Conservation (phyloP, 75 land plant genomes). For the Pseudotsuga menziesii region DNA sequence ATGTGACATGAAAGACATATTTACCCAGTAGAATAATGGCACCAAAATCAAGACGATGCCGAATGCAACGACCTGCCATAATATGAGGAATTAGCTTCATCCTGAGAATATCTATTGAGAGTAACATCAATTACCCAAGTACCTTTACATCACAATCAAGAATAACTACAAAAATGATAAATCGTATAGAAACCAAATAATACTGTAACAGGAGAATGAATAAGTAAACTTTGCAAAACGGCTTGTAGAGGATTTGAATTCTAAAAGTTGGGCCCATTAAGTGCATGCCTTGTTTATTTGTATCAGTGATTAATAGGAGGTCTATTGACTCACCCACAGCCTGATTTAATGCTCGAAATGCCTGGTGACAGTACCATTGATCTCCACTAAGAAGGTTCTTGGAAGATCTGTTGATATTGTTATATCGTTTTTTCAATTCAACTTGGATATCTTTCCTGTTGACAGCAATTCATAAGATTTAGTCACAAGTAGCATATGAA, state of each 20-base stretch:
- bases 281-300: no score
- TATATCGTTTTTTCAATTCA: constrained; percentile 71
- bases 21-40: constrained; percentile 87
- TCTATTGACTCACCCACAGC: constrained; percentile 60
- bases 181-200: not conserved
- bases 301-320: not conserved
- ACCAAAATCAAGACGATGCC: constrained; percentile 92
- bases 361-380: constrained; percentile 98
- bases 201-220: no score
- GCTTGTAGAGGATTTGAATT: no score
- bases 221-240: no score
- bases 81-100: not conserved
- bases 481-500: not conserved
- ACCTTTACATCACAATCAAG: not conserved
- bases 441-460: constrained; percentile 87
- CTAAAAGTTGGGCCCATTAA: no score
- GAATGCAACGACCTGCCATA: constrained; percentile 81
- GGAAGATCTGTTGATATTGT: constrained; percentile 49
- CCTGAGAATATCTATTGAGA: not conserved
- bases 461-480: not conserved
- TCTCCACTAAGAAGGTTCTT: constrained; percentile 81
- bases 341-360: constrained; percentile 95
- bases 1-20: not conserved
- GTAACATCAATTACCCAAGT: not conserved
- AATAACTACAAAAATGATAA: no score